A percentile compares a stretch with the other conserved stretches of the same genome.
phyloP scores from a whole-genome alignment of 805 yeast species.

The Starmerella asiatica region DNA sequence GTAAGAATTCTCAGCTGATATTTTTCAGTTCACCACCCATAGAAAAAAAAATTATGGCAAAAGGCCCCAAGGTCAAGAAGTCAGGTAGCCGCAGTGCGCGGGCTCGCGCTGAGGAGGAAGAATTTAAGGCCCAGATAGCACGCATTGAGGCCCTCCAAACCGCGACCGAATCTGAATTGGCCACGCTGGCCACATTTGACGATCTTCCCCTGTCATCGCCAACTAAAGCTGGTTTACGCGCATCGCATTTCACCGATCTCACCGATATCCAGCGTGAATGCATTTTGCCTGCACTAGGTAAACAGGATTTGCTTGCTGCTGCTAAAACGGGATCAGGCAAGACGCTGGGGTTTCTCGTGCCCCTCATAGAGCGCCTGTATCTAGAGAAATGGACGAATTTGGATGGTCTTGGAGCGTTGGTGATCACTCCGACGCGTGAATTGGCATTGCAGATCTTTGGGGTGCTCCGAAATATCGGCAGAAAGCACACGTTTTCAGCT shows the following conservation, averaged over 20 bases:
- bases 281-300: conserved; percentile 62
- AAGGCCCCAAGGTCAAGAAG: conserved; percentile 1
- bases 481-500: conserved; percentile 61
- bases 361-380: conserved; percentile 48
- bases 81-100: conserved; percentile 5
- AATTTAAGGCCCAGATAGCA: conserved; percentile 7
- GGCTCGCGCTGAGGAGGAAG: conserved; percentile 6
- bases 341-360: conserved; percentile 74
- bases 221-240: conserved; percentile 59
- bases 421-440: conserved; percentile 87
- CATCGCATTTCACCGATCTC: conserved; percentile 61
- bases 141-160: conserved; percentile 7
- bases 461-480: conserved; percentile 70
- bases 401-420: conserved; percentile 81
- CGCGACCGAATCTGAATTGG: conserved; percentile 5
- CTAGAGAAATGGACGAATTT: conserved; percentile 62
- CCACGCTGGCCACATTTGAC: conserved; percentile 39
- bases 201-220: conserved; percentile 63
- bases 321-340: conserved; percentile 89
- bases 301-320: conserved; percentile 70
- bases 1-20: too few relatives aligned
- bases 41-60: neutral
- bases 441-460: conserved; percentile 83
- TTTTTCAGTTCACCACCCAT: too few relatives aligned
- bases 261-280: conserved; percentile 80